Evolutionary conservation across 257 asterid species (phyloP), one percentile per base, ranked within the genome.

Genomic region (Nicotiana paniculata): DNA sequence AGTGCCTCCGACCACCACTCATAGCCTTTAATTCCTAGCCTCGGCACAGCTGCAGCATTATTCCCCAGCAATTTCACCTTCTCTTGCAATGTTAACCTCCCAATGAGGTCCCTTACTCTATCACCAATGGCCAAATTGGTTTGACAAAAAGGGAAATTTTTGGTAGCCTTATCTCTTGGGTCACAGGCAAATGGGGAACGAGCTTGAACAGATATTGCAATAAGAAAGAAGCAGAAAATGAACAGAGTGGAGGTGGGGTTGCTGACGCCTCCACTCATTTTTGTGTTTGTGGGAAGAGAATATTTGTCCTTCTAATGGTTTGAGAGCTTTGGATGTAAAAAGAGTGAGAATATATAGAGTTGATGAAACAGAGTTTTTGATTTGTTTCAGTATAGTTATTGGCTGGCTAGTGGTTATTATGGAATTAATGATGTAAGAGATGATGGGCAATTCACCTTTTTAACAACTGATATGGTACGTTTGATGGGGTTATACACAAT

Each of bases 1-100:
- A 94, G 94, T 53, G 98, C 98, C 88, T 94, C 98, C 74, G 98
- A 94, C 98, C 98, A 94, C 98, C 98, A 94, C 82, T 94, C 93
- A 84, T 94, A 94, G 2, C 88, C 88, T 81, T 82, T 83, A 78
- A 94, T 87, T 24, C 98, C 98, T 65, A 94, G 89, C 77, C 98
- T 86, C 12, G 91, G 90, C 85, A 94, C 94, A 17, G 91, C 91
- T 21, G 89, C 91, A 11, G 97, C 97, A 74, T 70, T 87, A 88
- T 87, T 90, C 65, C 66, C 93, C 46, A 94, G 37, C 69, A 94
- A 84, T 86, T 81, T 85, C 4, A 93, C 92, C 88, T 94, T 94
- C 89, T 94, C 98, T 82, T 86, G 93, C 91, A 94, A 68, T 16
- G 94, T 93, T 86, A 94, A 59, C 18, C 96, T 87, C 16, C 90